Evolutionary conservation across 2,329 filamentous ascomycete genomes (phyloP), one percentile per base, ranked within the genome.

Genomic region (Calonectria hongkongensis): DNA sequence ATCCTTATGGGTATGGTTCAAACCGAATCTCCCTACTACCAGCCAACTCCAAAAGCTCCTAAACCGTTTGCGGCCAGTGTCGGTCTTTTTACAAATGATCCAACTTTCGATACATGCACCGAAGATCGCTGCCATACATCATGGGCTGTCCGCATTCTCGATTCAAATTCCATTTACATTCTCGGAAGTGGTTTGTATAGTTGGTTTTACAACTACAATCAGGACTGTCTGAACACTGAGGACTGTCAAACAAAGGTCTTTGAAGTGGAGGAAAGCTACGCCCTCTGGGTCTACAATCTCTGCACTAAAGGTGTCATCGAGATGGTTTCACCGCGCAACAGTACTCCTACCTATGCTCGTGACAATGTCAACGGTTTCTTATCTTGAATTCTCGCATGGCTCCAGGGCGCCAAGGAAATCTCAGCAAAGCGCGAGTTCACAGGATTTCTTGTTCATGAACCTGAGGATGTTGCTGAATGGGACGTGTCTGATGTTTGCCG

Each of bases 21-120:
- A 86, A 94, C 94, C 4, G 96, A 98, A 86, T 98, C 95, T 7
- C 94, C 95, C 33, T 95, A 94, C 87, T 95, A 93, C 89, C 94
- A 98, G 86, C 90, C 93, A 82, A 96, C 96, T 86, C 95, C 95
- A 4, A 89, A 93, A 76, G 90, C 94, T 2, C 88, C 89, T 8
- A 87, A 89, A 12, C 94, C 92, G 43, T 95, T 94, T 83, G 86
- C 86, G 0, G 84, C 21, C 21, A 21, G 21, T 2, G 21, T 87
- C 74, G 90, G 93, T 78, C 75, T 88, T 21, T 84, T 85, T 9
- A 94, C 88, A 78, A 84, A 83, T 54, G 94, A 96, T 81, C 94
- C 95, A 0, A 89, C 92, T 77, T 98, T 97, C 81, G 66, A 70
- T 28, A 71, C 72, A 25, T 80, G 75, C 71, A 94, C 93, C 83